Base-by-base conservation (phyloP, 345 rosid species). In the Arabidopsis arenosa region DNA sequence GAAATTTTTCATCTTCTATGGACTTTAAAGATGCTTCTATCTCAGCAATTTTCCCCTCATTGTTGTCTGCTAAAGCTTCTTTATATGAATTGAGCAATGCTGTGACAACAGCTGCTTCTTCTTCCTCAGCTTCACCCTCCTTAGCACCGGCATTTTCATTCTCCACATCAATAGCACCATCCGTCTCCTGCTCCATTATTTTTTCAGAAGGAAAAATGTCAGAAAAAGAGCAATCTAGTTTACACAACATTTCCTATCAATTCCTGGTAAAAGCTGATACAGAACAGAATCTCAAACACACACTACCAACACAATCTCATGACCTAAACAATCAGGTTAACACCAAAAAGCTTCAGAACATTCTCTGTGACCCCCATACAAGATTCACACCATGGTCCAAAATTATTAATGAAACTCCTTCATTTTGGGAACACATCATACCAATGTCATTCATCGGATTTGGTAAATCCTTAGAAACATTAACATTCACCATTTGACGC, bases 11-110 rank as follows among this genome's bases (percentile, higher is more conserved):
- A 33, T 85, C 89, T 80, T 89, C 99, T 35, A 92, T 57, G 61
- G 97, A 85, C 81, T 81, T 84, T 10, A 95, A 64, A 39, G 80
- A 84, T 37, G 82, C 80, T 83, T 92, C 97, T 36, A 92, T 84
- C 77, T 92, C 96, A 55, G 87, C 85, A 69, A 83, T 71, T 64
- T 70, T 85, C 23, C 84, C 63, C 70, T 86, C 89, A 64, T 94
- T 85, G 59, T 85, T 81, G 66, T 77, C 88, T 15, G 85, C 87
- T 72, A 94, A 58, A 51, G 95, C 97, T 73, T 90, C 93, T 76
- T 80, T 85, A 79, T 88, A 94, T 0, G 85, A 85, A 59, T 63
- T 83, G 7, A 94, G 84, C 66, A 86, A 79, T 23, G 82, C 64
- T 56, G 69, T 4, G 63, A 85, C 70, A 52, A 80, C 82, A n/a